Evolutionary conservation across 805 yeast species (phyloP).

Genomic region (Wickerhamiella vanderwaltii): DNA sequence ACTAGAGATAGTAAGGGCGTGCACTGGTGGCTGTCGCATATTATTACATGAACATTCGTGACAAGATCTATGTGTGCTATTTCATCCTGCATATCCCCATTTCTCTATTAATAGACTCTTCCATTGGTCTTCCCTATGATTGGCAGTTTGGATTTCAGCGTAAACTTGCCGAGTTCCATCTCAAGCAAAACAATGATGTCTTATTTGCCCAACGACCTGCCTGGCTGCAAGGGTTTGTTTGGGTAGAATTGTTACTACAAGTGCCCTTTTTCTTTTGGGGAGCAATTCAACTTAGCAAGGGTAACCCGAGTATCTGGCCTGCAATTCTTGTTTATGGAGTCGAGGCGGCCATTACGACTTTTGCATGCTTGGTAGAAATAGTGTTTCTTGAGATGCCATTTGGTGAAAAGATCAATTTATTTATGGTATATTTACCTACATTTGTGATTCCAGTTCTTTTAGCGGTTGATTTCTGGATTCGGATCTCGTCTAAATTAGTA

Average conservation of each 20-base stretch:
- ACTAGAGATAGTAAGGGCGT: too few relatives aligned
- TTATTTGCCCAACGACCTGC: slow-evolving; percentile 44
- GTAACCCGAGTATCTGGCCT: slow-evolving; percentile 29
- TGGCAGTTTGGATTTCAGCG: slow-evolving; percentile 40
- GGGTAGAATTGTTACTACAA: slow-evolving; percentile 62
- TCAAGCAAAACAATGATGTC: slow-evolving; percentile 57
- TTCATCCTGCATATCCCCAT: slow-evolving; percentile 57
- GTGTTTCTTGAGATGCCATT: slow-evolving; percentile 24
- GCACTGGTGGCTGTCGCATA: too few relatives aligned
- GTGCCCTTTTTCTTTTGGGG: slow-evolving; percentile 59
- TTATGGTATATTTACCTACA: slow-evolving; percentile 57
- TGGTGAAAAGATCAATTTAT: slow-evolving; percentile 33
- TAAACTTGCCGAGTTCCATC: slow-evolving; percentile 44
- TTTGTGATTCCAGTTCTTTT: slow-evolving; percentile 50
- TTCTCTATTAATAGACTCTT: slow-evolving; percentile 62
- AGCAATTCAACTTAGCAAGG: slow-evolving; percentile 25
- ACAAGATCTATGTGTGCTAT: slow-evolving; percentile 22
- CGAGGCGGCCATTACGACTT: slow-evolving; percentile 72
- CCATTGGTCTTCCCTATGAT: slow-evolving; percentile 49
- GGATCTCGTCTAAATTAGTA: slow-evolving; percentile 15
- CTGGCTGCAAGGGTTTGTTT: slow-evolving; percentile 67
- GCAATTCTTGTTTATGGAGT: slow-evolving; percentile 57
- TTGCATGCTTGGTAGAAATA: slow-evolving; percentile 42
- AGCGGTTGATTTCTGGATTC: slow-evolving; percentile 33
- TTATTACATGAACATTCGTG: too few relatives aligned